A percentile compares a stretch with the other conserved stretches of the same genome.
Conservation (phyloP, 2,329 filamentous ascomycete species). For the Dactylellina leptospora region DNA sequence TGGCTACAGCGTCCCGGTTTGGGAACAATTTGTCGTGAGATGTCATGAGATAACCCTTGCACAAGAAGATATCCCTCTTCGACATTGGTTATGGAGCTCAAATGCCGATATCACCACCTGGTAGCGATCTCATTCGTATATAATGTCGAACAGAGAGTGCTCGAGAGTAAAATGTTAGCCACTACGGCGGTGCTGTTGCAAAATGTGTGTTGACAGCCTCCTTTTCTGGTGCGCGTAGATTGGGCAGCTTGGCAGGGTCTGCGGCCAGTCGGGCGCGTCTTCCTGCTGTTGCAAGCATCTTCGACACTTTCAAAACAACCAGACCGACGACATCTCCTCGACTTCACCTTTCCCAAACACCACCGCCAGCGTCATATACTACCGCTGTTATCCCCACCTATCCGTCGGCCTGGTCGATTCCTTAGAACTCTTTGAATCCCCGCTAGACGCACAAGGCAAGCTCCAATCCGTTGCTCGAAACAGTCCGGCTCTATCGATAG, state of each 20-base stretch:
- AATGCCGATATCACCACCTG: too few species aligned
- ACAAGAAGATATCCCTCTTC: too few species aligned
- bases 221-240: constrained; percentile 31
- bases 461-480: constrained; percentile 21
- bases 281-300: constrained; percentile 15
- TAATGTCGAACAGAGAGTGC: too few species aligned
- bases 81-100: too few species aligned
- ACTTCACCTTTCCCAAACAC: background rate
- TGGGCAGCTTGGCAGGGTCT: constrained; percentile 44
- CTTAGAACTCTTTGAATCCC: too few species aligned
- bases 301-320: constrained; percentile 38
- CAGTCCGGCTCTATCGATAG: background rate
- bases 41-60: too few species aligned
- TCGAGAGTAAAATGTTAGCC: background rate
- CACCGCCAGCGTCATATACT: background rate
- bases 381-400: too few species aligned
- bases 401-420: background rate
- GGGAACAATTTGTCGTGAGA: too few species aligned
- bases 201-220: constrained; percentile 44
- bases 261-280: constrained; percentile 35
- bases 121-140: too few species aligned
- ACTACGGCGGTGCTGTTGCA: constrained; percentile 16
- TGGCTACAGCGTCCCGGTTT: too few species aligned
- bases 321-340: background rate
- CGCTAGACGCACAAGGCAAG: too few species aligned